Evolutionary conservation across 495 filamentous ascomycete species (phyloP).

Genomic region (Podospora bellae-mahoneyi): DNA sequence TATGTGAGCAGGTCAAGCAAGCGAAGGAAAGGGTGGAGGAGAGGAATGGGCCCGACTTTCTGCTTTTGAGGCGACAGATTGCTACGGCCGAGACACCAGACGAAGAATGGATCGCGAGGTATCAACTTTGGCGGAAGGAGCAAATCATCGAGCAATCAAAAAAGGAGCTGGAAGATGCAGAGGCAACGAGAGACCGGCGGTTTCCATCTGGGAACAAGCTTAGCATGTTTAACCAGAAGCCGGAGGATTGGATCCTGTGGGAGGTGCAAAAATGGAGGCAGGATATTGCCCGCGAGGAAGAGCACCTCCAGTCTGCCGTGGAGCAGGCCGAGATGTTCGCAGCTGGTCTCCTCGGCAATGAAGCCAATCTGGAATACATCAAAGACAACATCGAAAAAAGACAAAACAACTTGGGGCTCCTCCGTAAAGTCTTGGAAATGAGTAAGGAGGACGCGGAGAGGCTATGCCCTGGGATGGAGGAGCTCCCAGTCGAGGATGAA

Average conservation of each 20-base stretch:
- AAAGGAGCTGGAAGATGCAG: not conserved
- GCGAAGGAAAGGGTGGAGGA: not conserved
- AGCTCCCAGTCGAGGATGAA: not conserved
- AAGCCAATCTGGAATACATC: not conserved
- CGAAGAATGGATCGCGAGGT: not conserved
- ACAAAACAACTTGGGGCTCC: not conserved
- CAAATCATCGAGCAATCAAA: not conserved
- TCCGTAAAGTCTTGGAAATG: not conserved
- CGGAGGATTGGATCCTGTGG: not conserved
- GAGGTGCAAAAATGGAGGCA: not conserved
- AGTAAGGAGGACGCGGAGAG: not conserved
- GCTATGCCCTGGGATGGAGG: not conserved
- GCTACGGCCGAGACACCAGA: not conserved
- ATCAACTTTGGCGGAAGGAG: not conserved
- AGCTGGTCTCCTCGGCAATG: not conserved
- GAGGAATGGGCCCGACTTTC: not conserved
- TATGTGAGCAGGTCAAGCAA: not conserved
- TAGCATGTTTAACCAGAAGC: not conserved
- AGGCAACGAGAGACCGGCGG: not conserved
- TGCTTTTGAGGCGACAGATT: not conserved
- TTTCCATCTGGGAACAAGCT: not conserved
- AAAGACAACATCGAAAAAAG: not conserved
- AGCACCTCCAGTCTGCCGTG: not conserved
- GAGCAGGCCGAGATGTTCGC: not conserved
- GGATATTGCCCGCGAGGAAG: not conserved